These are phyloP conservation scores for Teratosphaeria viscida DNA, from an alignment of 2,329 filamentous ascomycete species.

Conservation along the genomic window DNA sequence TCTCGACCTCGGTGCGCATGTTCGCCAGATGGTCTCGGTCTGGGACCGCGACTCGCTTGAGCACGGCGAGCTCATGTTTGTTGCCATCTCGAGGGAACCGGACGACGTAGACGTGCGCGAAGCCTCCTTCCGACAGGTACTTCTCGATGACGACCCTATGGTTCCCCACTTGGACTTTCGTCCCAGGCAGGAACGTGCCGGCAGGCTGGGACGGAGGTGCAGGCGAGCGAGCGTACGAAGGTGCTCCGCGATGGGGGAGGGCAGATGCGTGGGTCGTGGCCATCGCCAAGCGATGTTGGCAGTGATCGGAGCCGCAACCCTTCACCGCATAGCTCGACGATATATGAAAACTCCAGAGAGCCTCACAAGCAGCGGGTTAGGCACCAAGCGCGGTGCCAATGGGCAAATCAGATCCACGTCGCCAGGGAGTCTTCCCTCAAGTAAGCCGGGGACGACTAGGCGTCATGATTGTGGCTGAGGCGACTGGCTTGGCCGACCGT, in stretches of 20 bases:
- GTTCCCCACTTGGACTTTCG: constrained; percentile 89
- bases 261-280: neutral
- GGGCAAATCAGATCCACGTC: neutral
- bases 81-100: constrained; percentile 67
- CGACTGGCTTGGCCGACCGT: too few species aligned
- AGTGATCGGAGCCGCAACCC: neutral
- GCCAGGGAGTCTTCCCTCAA: neutral
- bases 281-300: neutral
- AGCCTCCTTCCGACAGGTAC: constrained; percentile 95
- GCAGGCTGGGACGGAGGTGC: constrained; percentile 1
- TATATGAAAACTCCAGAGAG: neutral
- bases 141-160: constrained; percentile 92
- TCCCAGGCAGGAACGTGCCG: constrained; percentile 85
- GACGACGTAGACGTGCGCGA: constrained; percentile 96
- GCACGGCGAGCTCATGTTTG: constrained; percentile 69
- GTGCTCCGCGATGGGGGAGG: neutral
- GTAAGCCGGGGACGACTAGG: too few species aligned
- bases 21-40: constrained; percentile 89
- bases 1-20: constrained; percentile 98
- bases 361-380: neutral
- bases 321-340: neutral
- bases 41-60: constrained; percentile 92
- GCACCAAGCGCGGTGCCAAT: neutral
- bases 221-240: neutral
- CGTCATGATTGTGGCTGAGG: too few species aligned